These are phyloP conservation scores for Fusarium setosum DNA, from an alignment of 2,329 filamentous ascomycete genomes.

Conservation along the genomic window DNA sequence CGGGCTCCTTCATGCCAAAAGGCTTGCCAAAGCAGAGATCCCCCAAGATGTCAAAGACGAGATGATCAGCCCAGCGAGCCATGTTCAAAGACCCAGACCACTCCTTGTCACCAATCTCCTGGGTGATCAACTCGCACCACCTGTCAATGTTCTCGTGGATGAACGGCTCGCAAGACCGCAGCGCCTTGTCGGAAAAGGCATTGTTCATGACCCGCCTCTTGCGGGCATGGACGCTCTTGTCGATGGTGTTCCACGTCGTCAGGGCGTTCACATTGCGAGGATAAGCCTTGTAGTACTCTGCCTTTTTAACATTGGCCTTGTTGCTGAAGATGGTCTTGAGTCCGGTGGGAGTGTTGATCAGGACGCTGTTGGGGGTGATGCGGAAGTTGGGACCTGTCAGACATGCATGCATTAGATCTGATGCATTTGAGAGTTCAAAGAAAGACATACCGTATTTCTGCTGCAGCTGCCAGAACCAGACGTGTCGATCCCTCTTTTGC, in stretches of 20 bases:
- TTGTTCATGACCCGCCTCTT: slow-evolving; percentile 30
- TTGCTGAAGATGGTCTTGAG: slow-evolving; percentile 31
- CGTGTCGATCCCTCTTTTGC: slow-evolving; percentile 26
- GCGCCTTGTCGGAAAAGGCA: slow-evolving; percentile 33
- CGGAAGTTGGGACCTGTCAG: slow-evolving; percentile 29
- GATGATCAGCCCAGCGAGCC: slow-evolving; percentile 30
- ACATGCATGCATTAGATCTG: background rate
- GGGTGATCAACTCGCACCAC: slow-evolving; percentile 24
- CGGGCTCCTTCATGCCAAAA: slow-evolving; percentile 33
- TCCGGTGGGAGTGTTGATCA: slow-evolving; percentile 33
- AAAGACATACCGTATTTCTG: slow-evolving; percentile 26
- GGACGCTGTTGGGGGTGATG: slow-evolving; percentile 28
- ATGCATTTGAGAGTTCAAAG: background rate
- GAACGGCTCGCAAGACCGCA: slow-evolving; percentile 22
- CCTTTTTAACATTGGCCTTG: slow-evolving; percentile 36
- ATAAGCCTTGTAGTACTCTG: slow-evolving; percentile 35
- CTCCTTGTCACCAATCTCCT: slow-evolving; percentile 13
- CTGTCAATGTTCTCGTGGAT: slow-evolving; percentile 25
- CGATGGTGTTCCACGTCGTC: slow-evolving; percentile 32
- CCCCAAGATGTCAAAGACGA: slow-evolving; percentile 37
- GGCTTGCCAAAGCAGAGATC: slow-evolving; percentile 37
- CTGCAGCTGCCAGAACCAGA: slow-evolving; percentile 33
- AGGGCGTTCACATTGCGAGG: slow-evolving; percentile 22
- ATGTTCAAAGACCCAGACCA: slow-evolving; percentile 27
- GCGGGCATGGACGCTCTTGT: slow-evolving; percentile 31